Conservation (phyloP, 2,329 filamentous ascomycete species). For the Acephala macrosclerotiorum region DNA sequence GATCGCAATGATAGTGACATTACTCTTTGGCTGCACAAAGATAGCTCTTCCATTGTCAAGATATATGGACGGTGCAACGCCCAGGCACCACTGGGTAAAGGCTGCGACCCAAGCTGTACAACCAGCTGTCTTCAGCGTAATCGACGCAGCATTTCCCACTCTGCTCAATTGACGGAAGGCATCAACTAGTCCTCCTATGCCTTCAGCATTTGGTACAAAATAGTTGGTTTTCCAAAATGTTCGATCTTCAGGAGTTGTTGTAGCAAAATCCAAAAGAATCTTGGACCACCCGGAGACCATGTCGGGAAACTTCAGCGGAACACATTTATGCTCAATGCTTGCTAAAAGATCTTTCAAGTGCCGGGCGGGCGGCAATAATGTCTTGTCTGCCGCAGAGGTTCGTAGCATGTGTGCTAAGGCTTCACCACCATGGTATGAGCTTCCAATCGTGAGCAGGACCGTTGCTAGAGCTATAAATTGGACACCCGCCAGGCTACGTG, state of each 20-base stretch:
- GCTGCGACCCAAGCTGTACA: slow-evolving; percentile 9
- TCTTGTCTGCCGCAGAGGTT: not conserved
- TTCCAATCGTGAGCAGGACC: not conserved
- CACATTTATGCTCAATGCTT: not conserved
- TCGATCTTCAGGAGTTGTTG: not conserved
- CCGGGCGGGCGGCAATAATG: not conserved
- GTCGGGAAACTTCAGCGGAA: not conserved
- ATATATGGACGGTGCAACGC: slow-evolving; percentile 9
- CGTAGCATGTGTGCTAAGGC: not conserved
- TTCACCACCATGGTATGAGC: not conserved
- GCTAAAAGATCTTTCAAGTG: not conserved
- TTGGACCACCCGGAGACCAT: not conserved
- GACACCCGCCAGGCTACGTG: not conserved
- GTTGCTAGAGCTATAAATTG: not conserved
- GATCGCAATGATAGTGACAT: not conserved
- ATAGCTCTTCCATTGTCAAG: slow-evolving; percentile 10
- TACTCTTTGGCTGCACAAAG: slow-evolving; percentile 3
- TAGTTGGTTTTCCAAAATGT: not conserved
- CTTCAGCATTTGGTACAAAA: not conserved
- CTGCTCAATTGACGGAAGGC: not conserved
- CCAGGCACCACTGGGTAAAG: slow-evolving; percentile 10
- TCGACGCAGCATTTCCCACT: not conserved
- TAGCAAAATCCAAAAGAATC: not conserved
- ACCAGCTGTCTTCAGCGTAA: slow-evolving; percentile 3
- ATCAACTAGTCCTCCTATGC: not conserved